Evolutionary conservation across 306 rosid genomes (phyloP).

Genomic region (Hippophae tibetana): DNA sequence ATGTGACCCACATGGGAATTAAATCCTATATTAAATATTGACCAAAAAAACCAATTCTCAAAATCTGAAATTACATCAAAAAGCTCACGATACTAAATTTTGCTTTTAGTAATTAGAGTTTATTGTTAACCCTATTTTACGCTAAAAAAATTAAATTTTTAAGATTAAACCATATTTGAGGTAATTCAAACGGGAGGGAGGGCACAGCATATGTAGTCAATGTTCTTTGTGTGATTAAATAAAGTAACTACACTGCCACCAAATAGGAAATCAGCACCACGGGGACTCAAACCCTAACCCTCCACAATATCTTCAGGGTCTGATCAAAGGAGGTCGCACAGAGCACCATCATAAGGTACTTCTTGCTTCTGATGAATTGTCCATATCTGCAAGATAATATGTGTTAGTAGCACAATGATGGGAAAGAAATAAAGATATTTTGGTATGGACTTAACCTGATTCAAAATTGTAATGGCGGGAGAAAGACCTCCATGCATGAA

Average conservation of each 20-base stretch:
- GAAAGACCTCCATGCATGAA: constrained; percentile 99
- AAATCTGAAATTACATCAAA: too few species aligned
- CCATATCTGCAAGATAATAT: constrained; percentile 49
- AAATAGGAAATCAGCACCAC: constrained; percentile 95
- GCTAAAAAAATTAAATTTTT: too few species aligned
- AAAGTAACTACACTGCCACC: constrained; percentile 85
- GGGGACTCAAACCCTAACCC: constrained; percentile 98
- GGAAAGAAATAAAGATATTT: neutral
- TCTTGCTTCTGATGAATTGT: constrained; percentile 96
- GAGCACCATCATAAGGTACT: constrained; percentile 98
- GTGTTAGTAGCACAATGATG: constrained; percentile 4
- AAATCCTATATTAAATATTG: too few species aligned
- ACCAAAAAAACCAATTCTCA: too few species aligned
- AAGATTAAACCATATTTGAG: too few species aligned
- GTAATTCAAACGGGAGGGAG: too few species aligned
- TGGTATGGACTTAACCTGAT: constrained; percentile 48
- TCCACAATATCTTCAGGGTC: constrained; percentile 99
- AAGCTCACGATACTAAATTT: too few species aligned
- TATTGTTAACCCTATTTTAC: too few species aligned
- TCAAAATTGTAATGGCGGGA: constrained; percentile 88
- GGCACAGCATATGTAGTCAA: constrained; percentile 94
- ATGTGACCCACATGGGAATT: too few species aligned
- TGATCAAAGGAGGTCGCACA: constrained; percentile 99
- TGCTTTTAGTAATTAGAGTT: too few species aligned
- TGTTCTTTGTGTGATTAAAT: constrained; percentile 87